Evolutionary conservation across 2,329 filamentous ascomycete genomes (phyloP).

Genomic region (Aspergillus novoparasiticus): DNA sequence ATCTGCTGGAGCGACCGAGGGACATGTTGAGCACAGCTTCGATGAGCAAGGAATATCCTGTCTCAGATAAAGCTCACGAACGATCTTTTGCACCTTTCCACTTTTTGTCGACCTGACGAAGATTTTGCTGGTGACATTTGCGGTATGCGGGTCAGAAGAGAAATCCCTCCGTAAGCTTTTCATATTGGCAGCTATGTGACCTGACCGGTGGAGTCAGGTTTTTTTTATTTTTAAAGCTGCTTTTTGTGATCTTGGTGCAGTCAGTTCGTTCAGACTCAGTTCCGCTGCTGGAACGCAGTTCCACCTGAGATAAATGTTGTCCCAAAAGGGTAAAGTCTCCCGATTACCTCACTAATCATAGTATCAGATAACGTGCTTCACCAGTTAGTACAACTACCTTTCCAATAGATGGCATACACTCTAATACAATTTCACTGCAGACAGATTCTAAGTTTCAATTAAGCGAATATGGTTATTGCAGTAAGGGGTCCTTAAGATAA

Average conservation of each 20-base stretch:
- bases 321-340: conserved; percentile 28
- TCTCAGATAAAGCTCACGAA: conserved; percentile 91
- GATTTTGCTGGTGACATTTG: conserved; percentile 90
- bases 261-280: conserved; percentile 16
- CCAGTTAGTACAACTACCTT: not conserved
- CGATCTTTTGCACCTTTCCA: conserved; percentile 98
- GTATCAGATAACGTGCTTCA: conserved; percentile 5
- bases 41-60: conserved; percentile 98
- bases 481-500: conserved; percentile 18
- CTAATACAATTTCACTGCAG: not conserved
- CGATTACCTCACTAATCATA: conserved; percentile 14
- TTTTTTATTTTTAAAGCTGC: conserved; percentile 8
- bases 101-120: conserved; percentile 93
- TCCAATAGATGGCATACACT: not conserved
- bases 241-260: conserved; percentile 24
- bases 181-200: conserved; percentile 45
- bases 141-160: conserved; percentile 57
- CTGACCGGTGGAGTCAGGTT: conserved; percentile 13
- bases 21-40: conserved; percentile 77
- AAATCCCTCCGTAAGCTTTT: conserved; percentile 64
- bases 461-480: conserved; percentile 30
- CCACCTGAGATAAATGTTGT: conserved; percentile 7
- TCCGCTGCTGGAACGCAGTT: conserved; percentile 18
- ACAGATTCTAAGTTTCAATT: not conserved
- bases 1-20: conserved; percentile 73